Evolutionary conservation across 2,329 filamentous ascomycete genomes (phyloP).

Genomic region (Epichloe elymi): DNA sequence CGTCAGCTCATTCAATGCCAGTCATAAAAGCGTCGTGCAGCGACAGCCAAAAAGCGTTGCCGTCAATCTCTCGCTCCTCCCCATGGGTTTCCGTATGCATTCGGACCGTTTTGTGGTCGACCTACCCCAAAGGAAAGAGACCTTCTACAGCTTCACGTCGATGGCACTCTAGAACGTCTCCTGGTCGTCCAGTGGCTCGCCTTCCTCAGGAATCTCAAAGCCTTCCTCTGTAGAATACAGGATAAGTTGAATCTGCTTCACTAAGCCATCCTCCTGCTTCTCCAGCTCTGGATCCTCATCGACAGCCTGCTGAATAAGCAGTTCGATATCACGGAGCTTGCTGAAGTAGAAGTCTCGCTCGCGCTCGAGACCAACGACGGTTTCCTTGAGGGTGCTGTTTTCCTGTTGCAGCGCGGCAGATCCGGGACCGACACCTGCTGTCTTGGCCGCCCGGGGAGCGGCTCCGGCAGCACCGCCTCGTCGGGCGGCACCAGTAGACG

Average conservation of each 20-base stretch:
- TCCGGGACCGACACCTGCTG: slow-evolving; percentile 42
- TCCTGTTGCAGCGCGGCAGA: slow-evolving; percentile 68
- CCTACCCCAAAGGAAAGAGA: neutral
- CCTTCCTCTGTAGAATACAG: slow-evolving; percentile 92
- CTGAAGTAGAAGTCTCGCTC: slow-evolving; percentile 99
- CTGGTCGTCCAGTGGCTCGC: slow-evolving; percentile 58
- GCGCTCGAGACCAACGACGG: slow-evolving; percentile 83
- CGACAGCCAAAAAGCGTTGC: neutral
- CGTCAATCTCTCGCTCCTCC: neutral
- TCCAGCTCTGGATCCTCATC: slow-evolving; percentile 88
- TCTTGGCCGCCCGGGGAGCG: slow-evolving; percentile 30
- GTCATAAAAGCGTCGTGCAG: slow-evolving; percentile 4
- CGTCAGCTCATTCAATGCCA: slow-evolving; percentile 2
- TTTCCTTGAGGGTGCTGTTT: slow-evolving; percentile 84
- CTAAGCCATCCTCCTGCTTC: slow-evolving; percentile 79
- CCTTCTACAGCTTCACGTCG: neutral
- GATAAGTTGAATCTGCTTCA: slow-evolving; percentile 94
- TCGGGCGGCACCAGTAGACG: slow-evolving; percentile 36
- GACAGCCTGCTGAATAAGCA: slow-evolving; percentile 83
- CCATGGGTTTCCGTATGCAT: neutral
- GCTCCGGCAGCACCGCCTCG: slow-evolving; percentile 47
- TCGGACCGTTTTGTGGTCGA: neutral
- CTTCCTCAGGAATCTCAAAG: slow-evolving; percentile 80
- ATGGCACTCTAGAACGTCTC: slow-evolving; percentile 53
- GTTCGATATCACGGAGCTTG: slow-evolving; percentile 93